Base-by-base conservation (phyloP, 1,284 basidiomycete genomes). In the Malassezia yamatoensis region DNA sequence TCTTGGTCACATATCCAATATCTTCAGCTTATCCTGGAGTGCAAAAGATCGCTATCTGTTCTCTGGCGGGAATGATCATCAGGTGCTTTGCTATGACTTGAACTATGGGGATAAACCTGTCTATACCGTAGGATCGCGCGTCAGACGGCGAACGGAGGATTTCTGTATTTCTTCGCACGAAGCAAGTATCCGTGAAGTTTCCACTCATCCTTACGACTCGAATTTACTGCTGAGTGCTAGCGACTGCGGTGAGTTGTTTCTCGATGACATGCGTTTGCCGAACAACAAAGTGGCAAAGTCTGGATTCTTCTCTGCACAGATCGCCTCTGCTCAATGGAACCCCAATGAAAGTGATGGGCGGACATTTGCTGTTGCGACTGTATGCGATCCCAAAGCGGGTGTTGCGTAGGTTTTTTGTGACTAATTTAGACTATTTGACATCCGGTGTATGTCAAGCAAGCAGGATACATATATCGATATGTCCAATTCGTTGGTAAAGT, bases 291-390 rank as follows among this genome's bases (percentile, higher is more conserved):
- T 53, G 15, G 55, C 55, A 1, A 33, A 37, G 5, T 39, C 36
- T 8, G 45, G 43, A 24, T 56, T 29, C n/a, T 51, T 59, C 15
- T 38, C 33, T 12, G 51, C 18, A 10, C 55, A 58, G 36, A 18
- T 58, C 4, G 50, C 54, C 2, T 56, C 58, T n/a, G 33, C 53
- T n/a, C 50, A 48, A 13, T 59, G 49, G 49, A 54, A 55, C 36
- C 58, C 58, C 3, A 56, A 56, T 35, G 29, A 40, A 20, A 40
- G 53, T 32, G 58, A 59, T 32, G 53, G 53, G 15, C 33, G 36
- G 16, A 51, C 53, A 4, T 59, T 59, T 48, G 58, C 49, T 12
- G 54, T 49, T 5, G 39, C 48, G 21, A 56, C 48, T 13, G 38
- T 47, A 9, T 20, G 38, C 13, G 48, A 53, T 24, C 40, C 44